Evolutionary conservation across 192 early-diverging fungal species (phyloP).

Genomic region (Coemansia sp.): DNA sequence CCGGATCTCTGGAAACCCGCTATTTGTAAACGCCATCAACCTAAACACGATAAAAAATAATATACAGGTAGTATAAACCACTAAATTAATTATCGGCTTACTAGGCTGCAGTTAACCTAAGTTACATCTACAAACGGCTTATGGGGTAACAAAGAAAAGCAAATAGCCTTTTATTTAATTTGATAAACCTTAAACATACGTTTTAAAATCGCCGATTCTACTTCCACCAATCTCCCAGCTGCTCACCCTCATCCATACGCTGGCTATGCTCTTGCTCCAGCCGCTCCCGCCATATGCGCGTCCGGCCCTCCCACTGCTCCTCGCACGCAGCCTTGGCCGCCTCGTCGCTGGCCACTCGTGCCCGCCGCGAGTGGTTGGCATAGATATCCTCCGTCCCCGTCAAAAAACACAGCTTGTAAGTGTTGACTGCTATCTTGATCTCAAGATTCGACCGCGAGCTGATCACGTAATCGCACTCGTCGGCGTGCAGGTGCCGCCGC

Average conservation of each 20-base stretch:
- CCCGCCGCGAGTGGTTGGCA: slow-evolving; percentile 55
- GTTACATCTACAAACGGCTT: too few relatives aligned
- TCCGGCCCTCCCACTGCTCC: slow-evolving; percentile 24
- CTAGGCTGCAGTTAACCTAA: not conserved
- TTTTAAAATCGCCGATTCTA: not conserved
- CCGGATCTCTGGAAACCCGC: slow-evolving; percentile 42
- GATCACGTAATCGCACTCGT: slow-evolving; percentile 58
- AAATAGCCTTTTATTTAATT: not conserved
- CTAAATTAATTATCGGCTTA: not conserved
- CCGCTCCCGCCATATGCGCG: slow-evolving; percentile 38
- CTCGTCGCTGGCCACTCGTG: slow-evolving; percentile 14
- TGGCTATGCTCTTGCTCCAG: slow-evolving; percentile 31
- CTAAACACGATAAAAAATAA: not conserved
- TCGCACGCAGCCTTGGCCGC: slow-evolving; percentile 28
- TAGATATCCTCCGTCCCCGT: slow-evolving; percentile 92
- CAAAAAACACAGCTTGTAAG: slow-evolving; percentile 97
- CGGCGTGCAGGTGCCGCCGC: slow-evolving; percentile 53
- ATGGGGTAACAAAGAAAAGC: not conserved
- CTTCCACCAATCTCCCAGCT: slow-evolving; percentile 47
- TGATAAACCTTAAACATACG: not conserved
- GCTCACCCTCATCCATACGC: not conserved
- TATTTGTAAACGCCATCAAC: slow-evolving; percentile 12
- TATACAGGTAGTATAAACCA: not conserved
- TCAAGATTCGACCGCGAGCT: slow-evolving; percentile 79
- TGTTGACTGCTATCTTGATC: slow-evolving; percentile 95